Base-by-base conservation (phyloP, 805 yeast species). In the Kuraishia floccosa region DNA sequence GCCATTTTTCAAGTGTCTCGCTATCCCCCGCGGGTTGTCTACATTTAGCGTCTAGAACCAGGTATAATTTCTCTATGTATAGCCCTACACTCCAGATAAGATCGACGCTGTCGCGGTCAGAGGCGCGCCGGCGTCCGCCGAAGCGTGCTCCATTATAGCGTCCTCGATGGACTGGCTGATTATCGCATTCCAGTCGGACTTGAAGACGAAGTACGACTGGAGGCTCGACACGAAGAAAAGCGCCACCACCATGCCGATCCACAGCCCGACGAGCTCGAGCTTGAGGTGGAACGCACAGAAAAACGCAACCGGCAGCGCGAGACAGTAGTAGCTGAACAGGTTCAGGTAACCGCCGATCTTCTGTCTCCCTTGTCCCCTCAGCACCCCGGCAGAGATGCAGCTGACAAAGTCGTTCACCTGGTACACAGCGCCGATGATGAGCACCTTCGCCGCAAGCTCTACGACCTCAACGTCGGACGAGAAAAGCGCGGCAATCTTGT, bases 231-330 rank as follows among this genome's bases (percentile, higher is more conserved):
- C 27, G 15, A 30, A 72, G 18, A 42, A 31, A 24, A 54, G 39
- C 2, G 58, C 59, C n/a, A 48, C 17, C 3, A 49, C 52, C 29
- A 52, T 49, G 34, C 60, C 60, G 13, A 35, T 29, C 60, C 60
- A 60, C 13, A 69, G 37, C 2, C 60, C 60, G 28, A 39, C 30
- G 13, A 54, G 35, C 10, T 67, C 62, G 39, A 68, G 45, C 15
- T 61, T 60, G 11, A 54, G 52, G 6, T 50, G 44, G 41, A 71
- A 71, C 10, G 83, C 72, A n/a, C 81, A 54, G 12, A 66, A 41
- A 19, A 74, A 55, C 0, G 84, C 80, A 23, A 76, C 40, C 0
- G 93, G 93, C 25, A 81, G 58, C 1, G 84, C 87, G 38, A 79
- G 54, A 3, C 66, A 62, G 49, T 83, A 83, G 52, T 83, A 83